These are phyloP conservation scores for Senecio squalidus DNA, from an alignment of 140 eudicot species.

Conservation along the genomic window DNA sequence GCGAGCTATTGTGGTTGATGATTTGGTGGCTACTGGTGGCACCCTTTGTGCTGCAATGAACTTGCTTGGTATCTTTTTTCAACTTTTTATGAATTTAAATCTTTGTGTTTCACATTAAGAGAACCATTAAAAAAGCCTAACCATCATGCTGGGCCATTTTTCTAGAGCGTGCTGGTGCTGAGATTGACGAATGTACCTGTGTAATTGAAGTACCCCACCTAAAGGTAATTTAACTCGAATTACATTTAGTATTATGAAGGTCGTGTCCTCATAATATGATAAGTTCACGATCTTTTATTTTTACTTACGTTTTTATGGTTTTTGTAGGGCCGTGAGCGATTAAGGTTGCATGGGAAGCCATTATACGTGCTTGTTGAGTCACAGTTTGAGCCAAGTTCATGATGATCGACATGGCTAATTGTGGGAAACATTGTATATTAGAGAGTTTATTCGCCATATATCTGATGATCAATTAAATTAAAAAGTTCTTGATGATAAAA, in stretches of 20 bases:
- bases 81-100: neutral
- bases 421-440: neutral
- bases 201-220: conserved; percentile 44
- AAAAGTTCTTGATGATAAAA: neutral
- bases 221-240: conserved; percentile 25
- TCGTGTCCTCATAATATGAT: neutral
- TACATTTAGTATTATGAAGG: neutral
- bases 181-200: conserved; percentile 44
- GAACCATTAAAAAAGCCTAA: no score
- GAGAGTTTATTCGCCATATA: neutral
- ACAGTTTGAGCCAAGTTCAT: neutral
- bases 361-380: conserved; percentile 66
- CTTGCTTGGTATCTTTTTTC: conserved; percentile 49
- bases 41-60: conserved; percentile 84
- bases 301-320: neutral
- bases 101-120: neutral
- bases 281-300: neutral
- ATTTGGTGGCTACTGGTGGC: conserved; percentile 91
- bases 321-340: conserved; percentile 46
- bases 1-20: conserved; percentile 79
- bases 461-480: neutral
- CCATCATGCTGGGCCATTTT: no score
- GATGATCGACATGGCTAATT: neutral
- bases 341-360: conserved; percentile 52
- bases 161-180: conserved; percentile 47